Percentiles rank a stretch among this genome's conserved stretches.
phyloP scores from a whole-genome alignment of 768 basidiomycete species.

The Serpula lacrymans region DNA sequence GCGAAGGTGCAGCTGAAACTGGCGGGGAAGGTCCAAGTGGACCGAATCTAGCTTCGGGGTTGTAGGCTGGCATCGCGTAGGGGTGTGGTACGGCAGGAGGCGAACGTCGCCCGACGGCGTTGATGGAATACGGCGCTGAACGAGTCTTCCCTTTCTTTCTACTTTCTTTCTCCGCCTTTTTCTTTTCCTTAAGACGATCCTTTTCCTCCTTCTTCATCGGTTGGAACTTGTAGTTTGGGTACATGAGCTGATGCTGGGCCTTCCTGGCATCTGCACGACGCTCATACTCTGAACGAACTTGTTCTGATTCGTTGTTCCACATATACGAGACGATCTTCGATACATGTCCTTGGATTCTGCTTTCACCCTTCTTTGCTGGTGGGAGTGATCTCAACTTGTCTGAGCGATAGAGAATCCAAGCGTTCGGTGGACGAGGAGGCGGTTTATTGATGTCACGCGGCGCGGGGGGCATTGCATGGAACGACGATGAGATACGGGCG shows the following conservation, averaged over 20 bases:
- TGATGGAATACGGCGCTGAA: conserved; percentile 11
- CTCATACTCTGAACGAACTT: conserved; percentile 50
- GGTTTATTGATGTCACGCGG: conserved; percentile 18
- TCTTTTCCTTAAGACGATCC: conserved; percentile 35
- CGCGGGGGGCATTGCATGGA: conserved; percentile 15
- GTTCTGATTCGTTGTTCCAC: conserved; percentile 57
- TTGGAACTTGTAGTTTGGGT: conserved; percentile 56
- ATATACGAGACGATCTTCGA: conserved; percentile 59
- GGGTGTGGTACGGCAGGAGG: conserved; percentile 10
- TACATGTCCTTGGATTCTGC: conserved; percentile 55
- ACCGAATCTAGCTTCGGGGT: conserved; percentile 23
- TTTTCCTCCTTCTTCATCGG: conserved; percentile 55
- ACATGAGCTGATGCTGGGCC: conserved; percentile 44
- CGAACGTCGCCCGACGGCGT: not conserved
- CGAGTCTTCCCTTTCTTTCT: conserved; percentile 18
- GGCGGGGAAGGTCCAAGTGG: conserved; percentile 51
- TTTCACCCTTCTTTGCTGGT: conserved; percentile 29
- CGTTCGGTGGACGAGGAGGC: conserved; percentile 70
- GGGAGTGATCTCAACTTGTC: conserved; percentile 47
- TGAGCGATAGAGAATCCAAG: conserved; percentile 81
- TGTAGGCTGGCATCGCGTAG: conserved; percentile 22
- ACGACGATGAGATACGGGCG: conserved; percentile 3
- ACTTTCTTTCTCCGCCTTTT: conserved; percentile 38
- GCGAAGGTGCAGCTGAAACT: conserved; percentile 48
- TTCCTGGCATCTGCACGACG: conserved; percentile 51